Base-by-base conservation (phyloP, 2,329 filamentous ascomycete genomes). In the Cladosporium oxysporum region DNA sequence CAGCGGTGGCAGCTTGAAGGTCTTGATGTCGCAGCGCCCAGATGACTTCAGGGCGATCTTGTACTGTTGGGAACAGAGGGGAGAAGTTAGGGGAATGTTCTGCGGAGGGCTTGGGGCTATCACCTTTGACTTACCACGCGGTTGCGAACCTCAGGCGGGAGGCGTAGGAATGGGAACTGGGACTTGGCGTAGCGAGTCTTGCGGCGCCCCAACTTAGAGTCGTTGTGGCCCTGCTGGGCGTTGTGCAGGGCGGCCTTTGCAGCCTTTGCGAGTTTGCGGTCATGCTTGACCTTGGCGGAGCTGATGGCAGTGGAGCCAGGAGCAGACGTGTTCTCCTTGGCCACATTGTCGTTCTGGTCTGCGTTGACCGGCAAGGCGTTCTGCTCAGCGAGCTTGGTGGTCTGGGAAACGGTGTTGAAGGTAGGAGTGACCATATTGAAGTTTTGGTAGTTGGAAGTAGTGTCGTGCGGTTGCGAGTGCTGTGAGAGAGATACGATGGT, bases 91-190 rank as follows among this genome's bases (percentile, higher is more conserved):
- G 10, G 21, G 12, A 28, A 7, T 14, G 21, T 52, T 26, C 29
- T 53, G 50, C 26, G 16, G 7, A n/a, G 2, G 2, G n/a, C 18
- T 49, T 14, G 26, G 31, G n/a, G 10, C 16, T 16, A 28, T 33
- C 35, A 31, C 58, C 33, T 29, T 35, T 41, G 26, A 12, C 55
- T n/a, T 31, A 50, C 41, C 16, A 61, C 29, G n/a, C 21, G n/a
- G 41, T 49, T 61, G 41, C 58, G 58, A n/a, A 52, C 18, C 58
- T 61, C 58, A 16, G 44, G 28, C 10, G 58, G 58, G 18, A 61
- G 41, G 41, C 44, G 41, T 16, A 61, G 18, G 58, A 61, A 35
- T 6, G 14, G 26, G 28, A 28, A 23, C 6, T 44, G 21, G 6
- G 7, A 10, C 26, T 28, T 29, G 23, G 50, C 50, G 29, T 28